A percentile compares a stretch with the other conserved stretches of the same genome.
These are phyloP conservation scores for Colletotrichum eremochloae DNA, from an alignment of 2,329 filamentous ascomycete genomes.

Conservation along the genomic window DNA sequence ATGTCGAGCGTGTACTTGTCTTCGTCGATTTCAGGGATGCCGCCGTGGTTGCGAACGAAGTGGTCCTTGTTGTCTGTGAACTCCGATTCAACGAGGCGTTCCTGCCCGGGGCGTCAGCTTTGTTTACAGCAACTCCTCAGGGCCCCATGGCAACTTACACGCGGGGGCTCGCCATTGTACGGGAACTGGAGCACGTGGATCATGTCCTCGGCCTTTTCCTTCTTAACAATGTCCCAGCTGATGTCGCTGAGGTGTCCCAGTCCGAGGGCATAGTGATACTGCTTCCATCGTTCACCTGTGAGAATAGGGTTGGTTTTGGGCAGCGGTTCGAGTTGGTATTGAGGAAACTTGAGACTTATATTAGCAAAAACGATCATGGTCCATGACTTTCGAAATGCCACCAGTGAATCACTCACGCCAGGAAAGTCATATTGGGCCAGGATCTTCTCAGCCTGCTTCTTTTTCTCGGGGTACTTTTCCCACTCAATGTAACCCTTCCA, in stretches of 20 bases:
- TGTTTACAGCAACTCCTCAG: too few relatives aligned
- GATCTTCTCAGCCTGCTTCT: conserved; percentile 68
- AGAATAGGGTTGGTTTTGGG: conserved; percentile 70
- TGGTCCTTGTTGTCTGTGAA: conserved; percentile 70
- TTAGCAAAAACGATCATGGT: background rate
- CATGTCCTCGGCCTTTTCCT: conserved; percentile 72
- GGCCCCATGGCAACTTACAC: background rate
- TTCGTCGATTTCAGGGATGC: conserved; percentile 74
- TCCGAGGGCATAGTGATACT: conserved; percentile 66
- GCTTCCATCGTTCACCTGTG: conserved; percentile 68
- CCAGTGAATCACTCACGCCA: conserved; percentile 36
- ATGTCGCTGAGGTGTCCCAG: conserved; percentile 66
- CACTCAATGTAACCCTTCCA: conserved; percentile 72
- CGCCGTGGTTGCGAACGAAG: conserved; percentile 80
- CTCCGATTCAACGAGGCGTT: conserved; percentile 66
- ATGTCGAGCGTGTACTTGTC: conserved; percentile 67
- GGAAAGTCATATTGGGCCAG: conserved; percentile 47
- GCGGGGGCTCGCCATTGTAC: conserved; percentile 70
- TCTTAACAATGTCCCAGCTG: conserved; percentile 64
- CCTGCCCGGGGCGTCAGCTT: conserved; percentile 58
- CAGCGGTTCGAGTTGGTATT: conserved; percentile 68
- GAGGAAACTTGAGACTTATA: conserved; percentile 56
- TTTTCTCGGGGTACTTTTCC: conserved; percentile 79
- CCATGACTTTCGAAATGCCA: background rate
- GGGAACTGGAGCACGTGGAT: conserved; percentile 73